A percentile compares a stretch with the other conserved stretches of the same genome.
These are phyloP conservation scores for Pseudogymnoascus sp. DNA, from an alignment of 2,329 filamentous ascomycete genomes.

Conservation along the genomic window DNA sequence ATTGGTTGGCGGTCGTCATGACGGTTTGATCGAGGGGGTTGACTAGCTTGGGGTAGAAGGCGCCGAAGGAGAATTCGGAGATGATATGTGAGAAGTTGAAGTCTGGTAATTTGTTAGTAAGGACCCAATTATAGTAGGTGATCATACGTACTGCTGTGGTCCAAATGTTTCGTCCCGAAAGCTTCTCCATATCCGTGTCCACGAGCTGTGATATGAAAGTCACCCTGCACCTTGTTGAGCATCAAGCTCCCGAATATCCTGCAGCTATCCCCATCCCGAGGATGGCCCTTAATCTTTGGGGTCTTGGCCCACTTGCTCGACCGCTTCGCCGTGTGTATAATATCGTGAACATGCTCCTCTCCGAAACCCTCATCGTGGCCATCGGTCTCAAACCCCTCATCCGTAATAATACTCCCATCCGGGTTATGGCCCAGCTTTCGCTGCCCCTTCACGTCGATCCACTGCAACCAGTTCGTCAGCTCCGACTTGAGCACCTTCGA, in stretches of 20 bases:
- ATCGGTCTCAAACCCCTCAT: conserved; percentile 49
- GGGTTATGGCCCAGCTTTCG: conserved; percentile 51
- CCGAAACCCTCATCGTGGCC: conserved; percentile 58
- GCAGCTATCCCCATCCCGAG: conserved; percentile 58
- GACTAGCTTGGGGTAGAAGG: conserved; percentile 87
- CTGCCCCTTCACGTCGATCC: conserved; percentile 63
- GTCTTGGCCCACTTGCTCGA: conserved; percentile 67
- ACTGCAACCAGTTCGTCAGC: conserved; percentile 71
- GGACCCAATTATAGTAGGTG: not conserved
- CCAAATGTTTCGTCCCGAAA: conserved; percentile 59
- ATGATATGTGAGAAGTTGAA: conserved; percentile 99
- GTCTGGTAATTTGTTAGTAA: conserved; percentile 39
- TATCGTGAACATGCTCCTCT: conserved; percentile 87
- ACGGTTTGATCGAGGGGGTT: conserved; percentile 93
- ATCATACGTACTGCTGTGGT: conserved; percentile 60
- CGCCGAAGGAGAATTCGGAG: conserved; percentile 90
- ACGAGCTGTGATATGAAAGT: conserved; percentile 93
- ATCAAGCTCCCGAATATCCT: conserved; percentile 84
- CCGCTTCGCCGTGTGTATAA: conserved; percentile 61
- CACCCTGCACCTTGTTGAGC: conserved; percentile 93
- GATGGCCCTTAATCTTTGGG: conserved; percentile 44
- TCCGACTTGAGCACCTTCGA: conserved; percentile 66
- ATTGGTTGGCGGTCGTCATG: conserved; percentile 64
- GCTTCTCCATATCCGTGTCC: conserved; percentile 89
- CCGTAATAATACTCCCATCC: conserved; percentile 46